These are phyloP conservation scores for Huntiella abstrusa DNA, from an alignment of 2,329 filamentous ascomycete species.

Conservation along the genomic window DNA sequence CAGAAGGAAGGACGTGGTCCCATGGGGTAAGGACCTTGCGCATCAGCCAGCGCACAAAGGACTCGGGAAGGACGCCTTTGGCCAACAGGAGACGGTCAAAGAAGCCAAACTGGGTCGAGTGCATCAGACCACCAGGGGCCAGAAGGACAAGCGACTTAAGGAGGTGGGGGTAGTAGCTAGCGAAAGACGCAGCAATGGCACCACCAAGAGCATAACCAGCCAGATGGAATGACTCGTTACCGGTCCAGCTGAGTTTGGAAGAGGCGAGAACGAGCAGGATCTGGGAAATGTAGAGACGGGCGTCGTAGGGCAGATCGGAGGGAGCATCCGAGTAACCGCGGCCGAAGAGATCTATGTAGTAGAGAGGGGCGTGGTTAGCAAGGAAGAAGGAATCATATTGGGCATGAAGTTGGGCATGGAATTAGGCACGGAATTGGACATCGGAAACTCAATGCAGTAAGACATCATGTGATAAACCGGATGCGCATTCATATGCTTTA, in stretches of 20 bases:
- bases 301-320: constrained; percentile 37
- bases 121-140: constrained; percentile 49
- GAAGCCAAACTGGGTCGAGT: constrained; percentile 40
- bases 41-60: constrained; percentile 34
- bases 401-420: neutral
- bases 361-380: neutral
- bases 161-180: constrained; percentile 45
- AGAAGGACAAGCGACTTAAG: constrained; percentile 46
- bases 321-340: constrained; percentile 61
- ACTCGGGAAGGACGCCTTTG: constrained; percentile 38
- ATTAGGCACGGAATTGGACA: too few relatives aligned
- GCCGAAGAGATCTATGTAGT: constrained; percentile 44
- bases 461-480: too few relatives aligned
- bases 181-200: constrained; percentile 51
- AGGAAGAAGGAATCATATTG: neutral
- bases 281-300: constrained; percentile 44
- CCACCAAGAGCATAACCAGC: constrained; percentile 70
- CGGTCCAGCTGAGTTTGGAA: constrained; percentile 37
- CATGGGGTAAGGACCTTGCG: constrained; percentile 28
- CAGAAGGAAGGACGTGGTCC: constrained; percentile 21
- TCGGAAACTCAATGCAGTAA: too few relatives aligned
- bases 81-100: constrained; percentile 45
- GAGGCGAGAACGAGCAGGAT: constrained; percentile 47
- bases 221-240: constrained; percentile 42
- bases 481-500: neutral